Base-by-base conservation (phyloP, 2,329 filamentous ascomycete genomes). In the Botrytis deweyae region DNA sequence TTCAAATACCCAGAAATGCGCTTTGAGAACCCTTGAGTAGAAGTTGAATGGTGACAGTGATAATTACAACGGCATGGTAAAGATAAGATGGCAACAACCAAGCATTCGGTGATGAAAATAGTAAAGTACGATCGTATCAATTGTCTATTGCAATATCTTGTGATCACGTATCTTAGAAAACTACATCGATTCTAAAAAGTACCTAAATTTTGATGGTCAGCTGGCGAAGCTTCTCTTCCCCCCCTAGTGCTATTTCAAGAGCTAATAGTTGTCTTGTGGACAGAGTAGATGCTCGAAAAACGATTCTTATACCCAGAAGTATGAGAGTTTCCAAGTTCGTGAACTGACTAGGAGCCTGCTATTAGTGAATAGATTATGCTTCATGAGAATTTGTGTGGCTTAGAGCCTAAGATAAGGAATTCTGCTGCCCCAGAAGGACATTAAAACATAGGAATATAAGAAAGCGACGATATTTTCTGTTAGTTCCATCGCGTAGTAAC, bases 221-320 rank as follows among this genome's bases (percentile, higher is more conserved):
- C 49, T 52, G 12, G 25, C 9, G 12, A 25, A 14, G 49, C 49
- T n/a, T n/a, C 25, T 25, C 4, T n/a, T n/a, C 14, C 12, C 49
- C 4, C 1, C 4, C 1, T 0, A n/a, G 1, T 5, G 1, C 49
- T n/a, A 46, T 0, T n/a, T 52, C 9, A 0, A 46, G 3, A 22
- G 20, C 4, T 22, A 0, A 9, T 52, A 14, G 25, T 14, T 52
- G 22, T n/a, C 10, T n/a, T 14, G 4, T 14, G 49, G 49, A 1
- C 1, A 52, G 5, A n/a, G 12, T 6, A 52, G 25, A 52, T 14
- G 25, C 49, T n/a, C 25, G 1, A 52, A 1, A 6, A n/a, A 5
- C 2, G 25, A 1, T 52, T n/a, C 12, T 52, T 52, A 14, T 52
- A 52, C 25, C 44, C 22, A n/a, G 25, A 0, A 52, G 12, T n/a